Conservation (phyloP, 208 protist species). For the Herpetomonas samuelpessoai region DNA sequence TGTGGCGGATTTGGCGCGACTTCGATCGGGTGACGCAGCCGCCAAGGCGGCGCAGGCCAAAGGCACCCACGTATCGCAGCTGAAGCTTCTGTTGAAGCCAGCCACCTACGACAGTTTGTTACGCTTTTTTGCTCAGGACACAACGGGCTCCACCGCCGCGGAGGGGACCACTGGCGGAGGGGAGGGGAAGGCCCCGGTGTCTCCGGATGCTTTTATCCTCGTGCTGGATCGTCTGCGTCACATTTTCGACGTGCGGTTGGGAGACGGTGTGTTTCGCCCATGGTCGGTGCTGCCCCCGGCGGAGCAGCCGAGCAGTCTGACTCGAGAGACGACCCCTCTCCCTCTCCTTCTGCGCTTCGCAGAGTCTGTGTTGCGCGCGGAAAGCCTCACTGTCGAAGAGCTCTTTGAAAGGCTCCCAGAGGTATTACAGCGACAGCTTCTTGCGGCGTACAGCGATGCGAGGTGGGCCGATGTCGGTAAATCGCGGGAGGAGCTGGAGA, state of each 20-base stretch:
- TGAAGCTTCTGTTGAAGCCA: neutral
- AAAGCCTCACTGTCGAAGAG: constrained; percentile 22
- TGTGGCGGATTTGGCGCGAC: neutral
- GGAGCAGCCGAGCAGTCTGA: constrained; percentile 77
- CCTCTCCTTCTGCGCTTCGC: constrained; percentile 47
- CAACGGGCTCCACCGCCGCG: no score
- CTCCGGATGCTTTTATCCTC: constrained; percentile 28
- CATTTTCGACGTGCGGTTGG: constrained; percentile 76
- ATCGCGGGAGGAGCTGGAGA: neutral
- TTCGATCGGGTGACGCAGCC: neutral
- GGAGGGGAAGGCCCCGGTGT: neutral
- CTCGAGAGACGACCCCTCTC: constrained; percentile 65
- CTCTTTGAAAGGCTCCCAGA: constrained; percentile 31
- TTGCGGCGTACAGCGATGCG: constrained; percentile 14
- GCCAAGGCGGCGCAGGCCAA: neutral
- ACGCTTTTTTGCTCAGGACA: neutral
- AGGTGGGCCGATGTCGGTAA: neutral
- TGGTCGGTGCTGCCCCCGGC: constrained; percentile 54
- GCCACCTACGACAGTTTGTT: neutral
- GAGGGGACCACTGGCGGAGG: neutral
- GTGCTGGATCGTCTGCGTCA: constrained; percentile 82
- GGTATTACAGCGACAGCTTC: constrained; percentile 26
- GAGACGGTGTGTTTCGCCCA: constrained; percentile 34
- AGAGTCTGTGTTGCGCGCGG: constrained; percentile 23
- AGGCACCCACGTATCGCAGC: neutral